Conservation (phyloP, 768 basidiomycete species). For the Rhodotorula sphaerocarpa region DNA sequence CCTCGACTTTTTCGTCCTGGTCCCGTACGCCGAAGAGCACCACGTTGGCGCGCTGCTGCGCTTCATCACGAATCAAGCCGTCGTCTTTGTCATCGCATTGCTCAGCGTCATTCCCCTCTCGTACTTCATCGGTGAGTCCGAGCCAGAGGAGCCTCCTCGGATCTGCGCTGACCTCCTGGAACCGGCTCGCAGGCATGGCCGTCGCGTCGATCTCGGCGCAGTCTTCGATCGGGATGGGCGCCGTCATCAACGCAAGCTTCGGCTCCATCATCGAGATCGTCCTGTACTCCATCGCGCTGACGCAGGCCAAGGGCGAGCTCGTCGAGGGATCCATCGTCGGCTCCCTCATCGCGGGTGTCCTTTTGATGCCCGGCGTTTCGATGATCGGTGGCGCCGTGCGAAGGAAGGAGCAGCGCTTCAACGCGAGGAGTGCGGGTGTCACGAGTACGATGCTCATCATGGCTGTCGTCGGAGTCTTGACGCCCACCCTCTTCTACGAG, state of each 20-base stretch:
- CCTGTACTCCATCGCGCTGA: slow-evolving; percentile 79
- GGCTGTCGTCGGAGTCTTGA: slow-evolving; percentile 93
- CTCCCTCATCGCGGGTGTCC: slow-evolving; percentile 83
- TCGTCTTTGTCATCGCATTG: slow-evolving; percentile 76
- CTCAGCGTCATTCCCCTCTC: slow-evolving; percentile 90
- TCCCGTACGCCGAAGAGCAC: slow-evolving; percentile 59
- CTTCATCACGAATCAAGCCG: slow-evolving; percentile 60
- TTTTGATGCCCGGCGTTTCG: slow-evolving; percentile 92
- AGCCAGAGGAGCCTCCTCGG: too few relatives aligned
- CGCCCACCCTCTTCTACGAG: slow-evolving; percentile 95
- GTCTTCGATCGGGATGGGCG: slow-evolving; percentile 97
- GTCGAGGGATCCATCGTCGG: slow-evolving; percentile 97
- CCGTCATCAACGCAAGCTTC: slow-evolving; percentile 98
- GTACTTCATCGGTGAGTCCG: slow-evolving; percentile 69
- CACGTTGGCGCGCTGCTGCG: slow-evolving; percentile 47
- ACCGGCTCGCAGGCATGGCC: slow-evolving; percentile 59
- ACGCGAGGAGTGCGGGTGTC: slow-evolving; percentile 97
- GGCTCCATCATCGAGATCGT: slow-evolving; percentile 98
- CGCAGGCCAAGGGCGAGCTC: slow-evolving; percentile 80
- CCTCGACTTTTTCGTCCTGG: slow-evolving; percentile 68
- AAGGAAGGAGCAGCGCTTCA: slow-evolving; percentile 94
- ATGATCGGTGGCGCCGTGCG: slow-evolving; percentile 86
- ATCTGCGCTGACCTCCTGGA: too few relatives aligned
- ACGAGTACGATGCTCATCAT: slow-evolving; percentile 99
- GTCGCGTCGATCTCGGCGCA: slow-evolving; percentile 98